Evolutionary conservation across 257 asterid genomes (phyloP).

Genomic region (Nicotiana undulata): DNA sequence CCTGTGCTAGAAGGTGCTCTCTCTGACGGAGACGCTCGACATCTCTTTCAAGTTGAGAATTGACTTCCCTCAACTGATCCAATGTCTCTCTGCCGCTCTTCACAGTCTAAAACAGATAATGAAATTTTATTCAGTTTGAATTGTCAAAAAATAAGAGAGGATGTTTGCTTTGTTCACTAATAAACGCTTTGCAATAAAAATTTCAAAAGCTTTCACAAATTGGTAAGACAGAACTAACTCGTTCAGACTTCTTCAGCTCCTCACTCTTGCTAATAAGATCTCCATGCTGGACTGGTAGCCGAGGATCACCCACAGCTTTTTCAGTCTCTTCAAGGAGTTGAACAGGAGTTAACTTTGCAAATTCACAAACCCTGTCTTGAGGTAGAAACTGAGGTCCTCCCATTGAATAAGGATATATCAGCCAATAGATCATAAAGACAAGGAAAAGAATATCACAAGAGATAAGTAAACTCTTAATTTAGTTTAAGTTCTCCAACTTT

Average conservation of each 20-base stretch:
- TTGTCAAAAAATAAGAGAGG: neutral
- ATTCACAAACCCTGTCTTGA: conserved; percentile 97
- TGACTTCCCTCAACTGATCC: conserved; percentile 60
- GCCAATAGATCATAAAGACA: conserved; percentile 4
- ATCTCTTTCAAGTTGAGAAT: conserved; percentile 77
- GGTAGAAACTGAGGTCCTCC: conserved; percentile 69
- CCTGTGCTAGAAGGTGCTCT: conserved; percentile 72
- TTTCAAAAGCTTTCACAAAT: conserved; percentile 10
- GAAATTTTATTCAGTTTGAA: conserved; percentile 2
- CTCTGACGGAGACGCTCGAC: conserved; percentile 95
- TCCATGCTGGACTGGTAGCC: conserved; percentile 58
- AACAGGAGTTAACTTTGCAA: conserved; percentile 92
- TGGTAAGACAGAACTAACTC: conserved; percentile 47
- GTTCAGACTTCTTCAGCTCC: conserved; percentile 68
- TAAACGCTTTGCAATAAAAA: neutral
- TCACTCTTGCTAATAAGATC: conserved; percentile 62
- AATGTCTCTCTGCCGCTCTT: conserved; percentile 62
- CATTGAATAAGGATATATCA: conserved; percentile 7
- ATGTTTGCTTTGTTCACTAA: neutral
- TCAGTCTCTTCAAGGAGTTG: conserved; percentile 96
- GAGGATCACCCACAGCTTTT: conserved; percentile 95
- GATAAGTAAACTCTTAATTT: neutral
- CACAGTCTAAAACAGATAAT: conserved; percentile 47
- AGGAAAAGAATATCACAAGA: neutral
- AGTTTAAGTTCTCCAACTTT: neutral